A percentile compares a stretch with the other conserved stretches of the same genome.
phyloP scores from a whole-genome alignment of 2,329 filamentous ascomycete genomes.

The Ciborinia camelliae region DNA sequence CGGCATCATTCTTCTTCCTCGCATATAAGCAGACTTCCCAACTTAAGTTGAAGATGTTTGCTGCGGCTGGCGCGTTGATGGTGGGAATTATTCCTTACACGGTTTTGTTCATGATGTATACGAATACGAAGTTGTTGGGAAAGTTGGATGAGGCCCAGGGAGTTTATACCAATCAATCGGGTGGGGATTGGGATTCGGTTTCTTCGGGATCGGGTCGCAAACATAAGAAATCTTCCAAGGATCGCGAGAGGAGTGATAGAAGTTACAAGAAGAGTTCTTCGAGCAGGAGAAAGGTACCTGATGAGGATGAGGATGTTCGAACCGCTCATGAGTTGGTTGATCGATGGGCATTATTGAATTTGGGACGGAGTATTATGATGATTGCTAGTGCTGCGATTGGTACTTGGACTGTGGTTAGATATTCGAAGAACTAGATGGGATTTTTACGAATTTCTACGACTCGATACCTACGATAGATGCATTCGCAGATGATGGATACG shows the following conservation, averaged over 20 bases:
- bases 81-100: slow-evolving; percentile 52
- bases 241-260: slow-evolving; percentile 8
- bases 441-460: background rate
- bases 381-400: slow-evolving; percentile 33
- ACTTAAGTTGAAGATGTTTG: slow-evolving; percentile 38
- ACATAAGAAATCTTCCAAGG: slow-evolving; percentile 16
- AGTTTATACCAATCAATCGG: slow-evolving; percentile 24
- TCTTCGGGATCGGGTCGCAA: slow-evolving; percentile 15
- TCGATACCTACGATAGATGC: background rate
- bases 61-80: slow-evolving; percentile 45
- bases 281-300: slow-evolving; percentile 36
- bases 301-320: slow-evolving; percentile 45
- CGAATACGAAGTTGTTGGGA: slow-evolving; percentile 48
- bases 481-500: background rate
- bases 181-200: slow-evolving; percentile 7
- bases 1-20: slow-evolving; percentile 45
- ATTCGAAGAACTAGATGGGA: slow-evolving; percentile 3
- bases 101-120: slow-evolving; percentile 43
- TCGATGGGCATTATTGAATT: slow-evolving; percentile 52
- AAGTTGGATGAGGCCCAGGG: slow-evolving; percentile 43
- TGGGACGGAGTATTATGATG: slow-evolving; percentile 42
- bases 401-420: slow-evolving; percentile 29
- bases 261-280: slow-evolving; percentile 18
- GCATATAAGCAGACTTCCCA: slow-evolving; percentile 39
- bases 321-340: slow-evolving; percentile 52